A percentile compares a stretch with the other conserved stretches of the same genome.
Evolutionary conservation across 2,329 filamentous ascomycete genomes (phyloP).

Genomic region (Proliferodiscus dingleyae): DNA sequence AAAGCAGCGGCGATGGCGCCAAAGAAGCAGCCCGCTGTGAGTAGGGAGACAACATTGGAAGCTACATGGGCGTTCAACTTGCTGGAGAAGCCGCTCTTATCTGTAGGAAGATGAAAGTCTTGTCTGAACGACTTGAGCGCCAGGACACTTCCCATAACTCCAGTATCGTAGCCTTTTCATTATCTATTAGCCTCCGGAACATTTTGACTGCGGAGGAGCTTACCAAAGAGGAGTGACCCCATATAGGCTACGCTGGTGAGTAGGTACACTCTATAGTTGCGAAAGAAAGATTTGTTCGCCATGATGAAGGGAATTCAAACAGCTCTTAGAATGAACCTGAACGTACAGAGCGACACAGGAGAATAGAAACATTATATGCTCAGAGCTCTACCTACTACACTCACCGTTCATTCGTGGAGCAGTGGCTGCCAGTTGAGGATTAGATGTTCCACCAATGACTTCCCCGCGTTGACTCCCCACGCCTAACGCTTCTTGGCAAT

Average conservation of each 20-base stretch:
- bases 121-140: slow-evolving; percentile 21
- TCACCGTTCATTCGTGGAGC: neutral
- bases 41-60: slow-evolving; percentile 42
- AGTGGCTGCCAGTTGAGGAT: neutral
- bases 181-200: neutral
- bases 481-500: neutral
- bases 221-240: slow-evolving; percentile 25
- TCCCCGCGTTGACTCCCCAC: neutral
- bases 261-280: slow-evolving; percentile 21
- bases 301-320: slow-evolving; percentile 5
- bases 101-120: slow-evolving; percentile 22
- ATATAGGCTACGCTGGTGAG: slow-evolving; percentile 25
- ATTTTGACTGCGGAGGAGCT: neutral
- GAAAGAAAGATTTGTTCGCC: slow-evolving; percentile 18
- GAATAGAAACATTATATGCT: neutral
- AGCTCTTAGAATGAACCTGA: neutral
- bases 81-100: slow-evolving; percentile 15
- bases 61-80: slow-evolving; percentile 16
- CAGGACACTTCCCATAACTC: slow-evolving; percentile 25
- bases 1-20: slow-evolving; percentile 47
- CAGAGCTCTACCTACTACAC: neutral
- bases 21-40: slow-evolving; percentile 48
- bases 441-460: neutral
- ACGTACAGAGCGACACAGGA: neutral
- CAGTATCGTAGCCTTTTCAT: slow-evolving; percentile 23